Evolutionary conservation across 1,139 yeast species (phyloP), one percentile per base, ranked within the genome.

Genomic region (Pichia norvegensis): DNA sequence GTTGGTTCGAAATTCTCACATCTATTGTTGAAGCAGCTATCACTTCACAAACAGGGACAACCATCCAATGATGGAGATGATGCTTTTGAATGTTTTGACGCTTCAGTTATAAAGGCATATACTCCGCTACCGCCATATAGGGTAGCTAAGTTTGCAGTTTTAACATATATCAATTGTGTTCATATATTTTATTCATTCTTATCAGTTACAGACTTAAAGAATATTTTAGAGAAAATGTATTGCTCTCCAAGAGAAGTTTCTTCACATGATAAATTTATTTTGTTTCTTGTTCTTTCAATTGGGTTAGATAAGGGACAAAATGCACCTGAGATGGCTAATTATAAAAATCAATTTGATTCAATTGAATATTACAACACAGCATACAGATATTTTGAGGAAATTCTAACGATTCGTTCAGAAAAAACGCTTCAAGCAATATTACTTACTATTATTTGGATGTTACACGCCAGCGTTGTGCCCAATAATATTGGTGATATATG

Each of bases 401-500:
- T 55, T 4, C 33, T 56, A 1, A 41, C 54, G 5, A 42, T 43
- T 4, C 40, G 59, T 29, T 51, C 57, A 3, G 59, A 56, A 41
- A 50, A 42, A 8, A 50, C 58, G 1, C 41, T 56, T 14, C 58
- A 55, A 16, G 53, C 56, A 1, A 27, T 56, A 17, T 37, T 55
- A 10, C 39, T 56, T 22, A 46, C 54, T 37, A 49, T 51, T 8
- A 43, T 56, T 6, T 55, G 59, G 58, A 46, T 52, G 44, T 41
- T 52, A 9, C 50, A 51, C 37, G 49, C 57, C 1, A 51, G 43
- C 38, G 48, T 56, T 8, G 29, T 55, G 11, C 46, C 52, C 21
- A 55, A 54, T 33, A 58, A 55, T 43, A 49, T 52, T 36, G 59
- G 59, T 1, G 60, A 56, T 36, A 40, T 55, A 29, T 56, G 59